Base-by-base conservation (phyloP, 257 asterid species). In the Eucommia ulmoides region DNA sequence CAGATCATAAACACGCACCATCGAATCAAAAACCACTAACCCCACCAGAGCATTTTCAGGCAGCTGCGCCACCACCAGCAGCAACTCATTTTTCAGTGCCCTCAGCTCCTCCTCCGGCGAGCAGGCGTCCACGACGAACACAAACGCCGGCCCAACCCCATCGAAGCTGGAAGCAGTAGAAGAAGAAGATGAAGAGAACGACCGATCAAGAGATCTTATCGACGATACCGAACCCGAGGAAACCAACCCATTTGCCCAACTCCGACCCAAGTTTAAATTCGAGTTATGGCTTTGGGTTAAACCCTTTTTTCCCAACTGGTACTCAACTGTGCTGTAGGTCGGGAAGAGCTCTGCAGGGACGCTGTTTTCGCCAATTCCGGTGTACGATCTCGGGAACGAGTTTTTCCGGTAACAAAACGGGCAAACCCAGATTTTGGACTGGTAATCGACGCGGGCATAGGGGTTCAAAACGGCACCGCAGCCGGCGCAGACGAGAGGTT, bases 271-370 rank as follows among this genome's bases (percentile, higher is more conserved):
- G n/a, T n/a, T n/a, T n/a, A n/a, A n/a, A n/a, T n/a, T n/a, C 19
- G 60, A 50, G 15, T 56, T 72, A 64, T 74, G 67, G 19, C 19
- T 29, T 23, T 54, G 61, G 1, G 41, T 68, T 29, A 73, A 44
- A 10, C 83, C 60, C 54, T 35, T 70, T 59, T 74, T 66, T 20
- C 75, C 77, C 41, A 78, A 54, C 23, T 78, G 92, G 74, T 89
- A 89, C 22, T 89, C 96, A 23, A 89, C 94, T 3, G 96, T 82
- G 63, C 93, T 80, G 63, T 82, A 89, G 25, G 98, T 89, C 2
- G 96, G 98, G 26, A 80, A 89, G 67, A 85, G 96, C 78, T 89
- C 98, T 12, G 94, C 96, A 0, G 98, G 98, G 19, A 89, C 74
- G 62, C 75, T 82, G 52, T 79, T 75, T 38, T 89, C 98, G 11